Evolutionary conservation across 2,329 filamentous ascomycete genomes (phyloP).

Genomic region (Fusarium sp.): DNA sequence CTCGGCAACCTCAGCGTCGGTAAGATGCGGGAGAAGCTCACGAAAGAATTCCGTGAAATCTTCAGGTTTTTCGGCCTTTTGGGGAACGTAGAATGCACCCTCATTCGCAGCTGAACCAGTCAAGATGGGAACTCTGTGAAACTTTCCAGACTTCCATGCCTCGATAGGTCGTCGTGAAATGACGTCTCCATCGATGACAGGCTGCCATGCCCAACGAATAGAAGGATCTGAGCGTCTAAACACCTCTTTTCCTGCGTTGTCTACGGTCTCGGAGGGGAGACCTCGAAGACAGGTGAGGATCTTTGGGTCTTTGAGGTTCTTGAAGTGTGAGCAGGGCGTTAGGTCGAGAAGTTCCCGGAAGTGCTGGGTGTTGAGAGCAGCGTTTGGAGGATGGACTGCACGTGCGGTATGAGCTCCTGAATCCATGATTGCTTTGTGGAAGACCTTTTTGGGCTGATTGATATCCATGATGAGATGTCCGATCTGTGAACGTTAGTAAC

Average conservation of each 20-base stretch:
- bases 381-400: constrained; percentile 43
- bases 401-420: constrained; percentile 49
- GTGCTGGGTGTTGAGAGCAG: constrained; percentile 46
- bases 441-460: constrained; percentile 48
- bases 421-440: constrained; percentile 50
- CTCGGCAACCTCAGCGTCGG: constrained; percentile 17
- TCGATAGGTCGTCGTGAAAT: constrained; percentile 48
- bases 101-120: constrained; percentile 48
- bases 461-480: constrained; percentile 51
- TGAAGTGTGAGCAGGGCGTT: constrained; percentile 44
- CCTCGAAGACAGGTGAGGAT: constrained; percentile 44
- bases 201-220: constrained; percentile 50
- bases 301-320: constrained; percentile 42
- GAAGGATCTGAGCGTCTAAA: constrained; percentile 46
- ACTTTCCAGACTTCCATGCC: constrained; percentile 50
- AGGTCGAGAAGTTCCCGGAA: constrained; percentile 48
- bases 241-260: constrained; percentile 45
- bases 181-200: constrained; percentile 47
- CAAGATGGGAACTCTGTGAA: constrained; percentile 48
- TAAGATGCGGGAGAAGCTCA: constrained; percentile 44
- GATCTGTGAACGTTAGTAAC: constrained; percentile 33
- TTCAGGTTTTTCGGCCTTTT: constrained; percentile 23
- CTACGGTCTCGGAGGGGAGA: constrained; percentile 42
- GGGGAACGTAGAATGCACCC: constrained; percentile 47
- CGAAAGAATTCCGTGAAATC: constrained; percentile 47